Evolutionary conservation across 2,329 filamentous ascomycete species (phyloP), one percentile per base, ranked within the genome.

Genomic region (Grosmannia penicillata): DNA sequence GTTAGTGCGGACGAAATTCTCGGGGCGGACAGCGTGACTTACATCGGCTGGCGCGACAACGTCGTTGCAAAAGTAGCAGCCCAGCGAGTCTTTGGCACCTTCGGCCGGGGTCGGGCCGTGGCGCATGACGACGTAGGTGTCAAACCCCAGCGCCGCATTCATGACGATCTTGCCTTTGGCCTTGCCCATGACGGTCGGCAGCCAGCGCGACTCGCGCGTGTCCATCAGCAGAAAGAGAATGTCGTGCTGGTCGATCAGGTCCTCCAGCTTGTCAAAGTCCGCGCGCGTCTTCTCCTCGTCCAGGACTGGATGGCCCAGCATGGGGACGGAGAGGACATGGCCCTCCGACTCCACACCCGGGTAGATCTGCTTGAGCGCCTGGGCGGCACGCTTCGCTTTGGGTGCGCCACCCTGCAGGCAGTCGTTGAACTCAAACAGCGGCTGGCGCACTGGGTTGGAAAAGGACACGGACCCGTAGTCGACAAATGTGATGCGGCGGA

Each of bases 21-120:
- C 24, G 22, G 8, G 8, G 15, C 6, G 26, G n/a, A n/a, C n/a
- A n/a, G n/a, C n/a, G n/a, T n/a, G 26, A 70, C 80, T 75, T 63
- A 93, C 87, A 62, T 96, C 85, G 45, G 80, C 80, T 18, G 91
- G 91, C 7, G 89, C 84, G 36, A 96, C 89, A 21, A 98, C 89
- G 55, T 98, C 91, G 51, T 93, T 96, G 61, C 91, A 98, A 59
- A 96, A 98, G 56, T 98, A 98, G 59, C 91, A 98, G 9, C 91
- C 91, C 21, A 96, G 66, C 21, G 83, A 75, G 37, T 75, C 64
- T 38, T 74, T 65, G n/a, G 61, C 67, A 10, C 71, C 65, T 36
- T 66, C 62, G 30, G 60, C 56, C 4, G 66, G 65, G 48, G 75
- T 71, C 6, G 84, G 67, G 2, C 91, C 91, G 56, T 98, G 91